Conservation (phyloP, 2,329 filamentous ascomycete genomes). For the Xylariaceae sp. region DNA sequence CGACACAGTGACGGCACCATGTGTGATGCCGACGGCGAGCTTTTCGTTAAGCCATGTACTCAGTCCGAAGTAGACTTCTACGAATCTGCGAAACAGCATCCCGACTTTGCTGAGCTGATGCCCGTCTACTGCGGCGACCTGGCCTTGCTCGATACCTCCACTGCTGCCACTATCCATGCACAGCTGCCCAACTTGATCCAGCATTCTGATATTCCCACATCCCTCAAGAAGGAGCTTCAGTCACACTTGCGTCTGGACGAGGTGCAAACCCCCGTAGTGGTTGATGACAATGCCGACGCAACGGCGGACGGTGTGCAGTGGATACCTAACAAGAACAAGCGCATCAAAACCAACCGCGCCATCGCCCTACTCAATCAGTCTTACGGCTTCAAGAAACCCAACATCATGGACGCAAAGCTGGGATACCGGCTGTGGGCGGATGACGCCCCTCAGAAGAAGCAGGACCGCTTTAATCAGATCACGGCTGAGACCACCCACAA, state of each 20-base stretch:
- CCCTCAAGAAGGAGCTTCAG: slow-evolving; percentile 40
- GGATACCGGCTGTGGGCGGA: slow-evolving; percentile 85
- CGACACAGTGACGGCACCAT: slow-evolving; percentile 76
- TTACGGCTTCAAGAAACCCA: slow-evolving; percentile 75
- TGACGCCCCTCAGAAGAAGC: slow-evolving; percentile 57
- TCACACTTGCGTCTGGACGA: slow-evolving; percentile 31
- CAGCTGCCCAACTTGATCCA: slow-evolving; percentile 41
- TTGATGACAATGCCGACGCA: slow-evolving; percentile 13
- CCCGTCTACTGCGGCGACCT: slow-evolving; percentile 82
- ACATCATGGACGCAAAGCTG: slow-evolving; percentile 91
- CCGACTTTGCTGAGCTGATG: slow-evolving; percentile 74
- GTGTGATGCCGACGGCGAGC: slow-evolving; percentile 73
- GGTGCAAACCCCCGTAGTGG: not conserved
- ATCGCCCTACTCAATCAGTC: slow-evolving; percentile 85
- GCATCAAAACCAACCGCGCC: slow-evolving; percentile 72
- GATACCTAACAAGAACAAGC: slow-evolving; percentile 48
- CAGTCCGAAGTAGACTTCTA: slow-evolving; percentile 85
- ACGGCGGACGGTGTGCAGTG: slow-evolving; percentile 31
- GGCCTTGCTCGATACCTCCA: slow-evolving; percentile 55
- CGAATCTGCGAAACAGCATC: slow-evolving; percentile 65
- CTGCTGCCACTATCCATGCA: slow-evolving; percentile 46
- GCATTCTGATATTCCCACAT: slow-evolving; percentile 35
- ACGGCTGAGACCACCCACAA: slow-evolving; percentile 56
- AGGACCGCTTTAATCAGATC: slow-evolving; percentile 57
- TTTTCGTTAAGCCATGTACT: slow-evolving; percentile 94